Base-by-base conservation (phyloP, 148 eudicot species). In the Vaccinium corymbosum region DNA sequence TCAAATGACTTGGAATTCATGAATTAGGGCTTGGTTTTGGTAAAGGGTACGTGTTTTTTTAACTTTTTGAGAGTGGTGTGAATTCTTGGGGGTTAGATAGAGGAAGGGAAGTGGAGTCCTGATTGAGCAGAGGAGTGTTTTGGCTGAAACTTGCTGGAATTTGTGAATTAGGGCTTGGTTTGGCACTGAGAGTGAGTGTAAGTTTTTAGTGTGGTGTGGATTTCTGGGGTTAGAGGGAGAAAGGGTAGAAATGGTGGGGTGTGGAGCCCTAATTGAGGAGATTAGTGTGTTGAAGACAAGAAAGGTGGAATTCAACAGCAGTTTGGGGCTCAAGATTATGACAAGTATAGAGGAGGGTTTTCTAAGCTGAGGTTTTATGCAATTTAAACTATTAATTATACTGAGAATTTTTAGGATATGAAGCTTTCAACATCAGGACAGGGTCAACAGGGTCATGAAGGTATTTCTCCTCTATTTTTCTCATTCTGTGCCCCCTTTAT, bases 341-440 rank as follows among this genome's bases (percentile, higher is more conserved):
- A 76, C 78, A 76, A 80, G 29, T 66, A 59, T 16, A 53, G 75
- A 10, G 32, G 81, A 76, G 49, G 80, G 77, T 52, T 82, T 3
- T 20, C 22, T 82, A 1, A 82, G 84, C 53, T 82, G 84, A 82
- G 17, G 19, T 56, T 72, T 72, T 82, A 53, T 73, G 56, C 12
- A 42, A 42, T 61, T 59, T 42, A 80, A 38, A 61, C 32, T 80
- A 72, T 19, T 70, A 51, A 16, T 71, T 52, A 10, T 72, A 50
- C 50, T 55, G 49, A 79, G 52, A 8, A 48, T 25, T 19, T 49
- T 74, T 55, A 80, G 79, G 83, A 50, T 77, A 91, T 91, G 93
- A 91, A 91, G 93, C 92, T 89, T 89, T 91, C 93, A 89, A 82
- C 93, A 84, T 88, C 93, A 89, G 93, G 89, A 59, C 71, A 86